Evolutionary conservation across 345 rosid genomes (phyloP).

Genomic region (Melaleuca alternifolia): DNA sequence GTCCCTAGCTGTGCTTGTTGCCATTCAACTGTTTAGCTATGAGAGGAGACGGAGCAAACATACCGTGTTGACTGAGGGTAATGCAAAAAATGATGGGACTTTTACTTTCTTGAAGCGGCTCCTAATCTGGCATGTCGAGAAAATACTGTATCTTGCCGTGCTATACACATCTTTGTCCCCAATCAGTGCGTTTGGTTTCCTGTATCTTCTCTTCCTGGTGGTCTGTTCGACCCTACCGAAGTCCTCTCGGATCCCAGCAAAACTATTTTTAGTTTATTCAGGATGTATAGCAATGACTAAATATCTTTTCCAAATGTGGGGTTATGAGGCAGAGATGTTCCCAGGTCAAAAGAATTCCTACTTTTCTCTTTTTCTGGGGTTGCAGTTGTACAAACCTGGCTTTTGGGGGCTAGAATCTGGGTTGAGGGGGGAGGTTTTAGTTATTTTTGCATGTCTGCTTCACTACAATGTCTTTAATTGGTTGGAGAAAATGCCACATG

Average conservation of each 20-base stretch:
- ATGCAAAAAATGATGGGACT: background rate
- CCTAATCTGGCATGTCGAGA: constrained; percentile 30
- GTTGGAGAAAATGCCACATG: constrained; percentile 14
- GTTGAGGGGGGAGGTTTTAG: constrained; percentile 29
- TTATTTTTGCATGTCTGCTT: constrained; percentile 26
- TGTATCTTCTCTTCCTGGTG: constrained; percentile 25
- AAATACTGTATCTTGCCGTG: constrained; percentile 21
- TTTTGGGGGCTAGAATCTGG: constrained; percentile 30
- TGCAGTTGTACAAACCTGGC: constrained; percentile 16
- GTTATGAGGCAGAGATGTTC: constrained; percentile 18
- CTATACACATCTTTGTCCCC: constrained; percentile 34
- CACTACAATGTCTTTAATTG: constrained; percentile 31
- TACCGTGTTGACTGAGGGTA: background rate
- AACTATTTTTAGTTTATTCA: constrained; percentile 23
- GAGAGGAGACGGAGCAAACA: constrained; percentile 23
- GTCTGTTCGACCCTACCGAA: constrained; percentile 27
- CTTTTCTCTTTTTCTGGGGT: constrained; percentile 18
- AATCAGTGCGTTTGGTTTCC: constrained; percentile 23
- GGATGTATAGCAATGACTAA: constrained; percentile 24
- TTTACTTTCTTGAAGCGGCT: constrained; percentile 17
- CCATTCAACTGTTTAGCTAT: constrained; percentile 34
- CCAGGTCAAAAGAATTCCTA: constrained; percentile 21
- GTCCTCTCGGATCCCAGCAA: constrained; percentile 26
- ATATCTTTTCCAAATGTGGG: constrained; percentile 34
- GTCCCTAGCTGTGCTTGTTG: constrained; percentile 23